Evolutionary conservation across 331 rosid genomes (phyloP), one percentile per base, ranked within the genome.

Genomic region (Spiraea crenata): DNA sequence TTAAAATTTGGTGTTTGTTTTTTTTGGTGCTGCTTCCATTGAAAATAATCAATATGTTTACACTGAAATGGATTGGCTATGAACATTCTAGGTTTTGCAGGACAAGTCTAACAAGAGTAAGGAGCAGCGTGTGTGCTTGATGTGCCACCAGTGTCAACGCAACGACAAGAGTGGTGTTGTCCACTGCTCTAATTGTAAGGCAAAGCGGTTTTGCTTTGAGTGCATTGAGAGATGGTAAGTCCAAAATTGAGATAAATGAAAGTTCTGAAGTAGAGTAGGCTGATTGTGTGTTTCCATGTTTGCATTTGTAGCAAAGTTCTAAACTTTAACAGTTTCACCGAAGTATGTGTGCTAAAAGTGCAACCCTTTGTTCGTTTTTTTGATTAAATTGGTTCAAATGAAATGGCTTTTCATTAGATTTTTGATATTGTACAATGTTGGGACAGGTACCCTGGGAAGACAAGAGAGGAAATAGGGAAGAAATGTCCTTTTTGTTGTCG

Each of bases 71-170:
- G 31, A 25, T 25, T 25, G 31, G 31, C 7, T 16, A 10, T 62
- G 15, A 62, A 35, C n/a, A 40, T 40, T 62, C 0, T 20, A 55
- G 51, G 49, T 70, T 72, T 49, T 77, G 48, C 73, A 84, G 85
- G 81, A 59, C 9, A 49, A 44, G 72, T 54, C 45, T 39, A 44
- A 63, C 41, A 81, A 79, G 68, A 77, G 42, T 50, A 73, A 67
- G 76, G 81, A 77, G 67, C 57, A 77, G 67, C 57, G 82, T 58
- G 83, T 58, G 79, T 77, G 87, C 74, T 86, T 89, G 81, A 89
- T 82, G 95, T 89, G 95, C 63, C 95, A 89, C 80, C 95, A 89
- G 66, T 89, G 95, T 77, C 85, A 79, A 73, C 82, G 91, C 78
- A 89, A 69, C 67, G 86, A 89, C 77, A 86, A 84, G 77, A 77